Base-by-base conservation (phyloP, 2,329 filamentous ascomycete genomes). In the Cryphonectria parasitica region DNA sequence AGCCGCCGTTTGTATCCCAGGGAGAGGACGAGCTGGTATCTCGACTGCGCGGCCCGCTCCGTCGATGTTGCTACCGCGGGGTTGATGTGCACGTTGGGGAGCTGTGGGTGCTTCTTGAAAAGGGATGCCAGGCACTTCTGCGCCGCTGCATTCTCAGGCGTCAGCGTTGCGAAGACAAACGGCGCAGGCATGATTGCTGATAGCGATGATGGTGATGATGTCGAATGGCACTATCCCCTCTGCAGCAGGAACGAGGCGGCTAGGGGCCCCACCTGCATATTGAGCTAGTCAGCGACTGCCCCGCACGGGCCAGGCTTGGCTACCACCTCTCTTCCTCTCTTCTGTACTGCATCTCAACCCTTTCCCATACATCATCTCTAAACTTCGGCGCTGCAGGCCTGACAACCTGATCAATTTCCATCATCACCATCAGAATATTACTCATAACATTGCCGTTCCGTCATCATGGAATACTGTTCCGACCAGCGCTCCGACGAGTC, bases 11-110 rank as follows among this genome's bases (percentile, higher is more conserved):
- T 19, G 41, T 63, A n/a, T 63, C n/a, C 45, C 7, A 68, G 56
- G 19, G 60, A 64, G 31, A 68, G 66, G 43, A 54, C 31, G 31
- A 68, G 66, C 58, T 64, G 58, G 22, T 68, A 63, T 41, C 41
- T 64, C 8, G 66, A 68, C 17, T 22, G 60, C 43, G 60, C 45
- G 11, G 66, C 58, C 3, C 66, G 58, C 22, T 62, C 34, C 28
- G 22, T 25, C 11, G 65, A 61, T 36, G 17, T 11, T 17, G 45
- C 2, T 15, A n/a, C 5, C 22, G 36, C 25, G 2, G 28, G 34
- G 34, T 39, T 45, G 34, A 58, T 6, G 19, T 6, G 39, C 41
- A 60, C 25, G 34, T 3, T 19, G n/a, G 34, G 17, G 15, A 49
- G 52, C 11, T 36, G 31, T 13, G 56, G 56, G 2, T 67, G 65